phyloP scores from a whole-genome alignment of 768 basidiomycete genomes.

The Phaeotremella skinneri region DNA sequence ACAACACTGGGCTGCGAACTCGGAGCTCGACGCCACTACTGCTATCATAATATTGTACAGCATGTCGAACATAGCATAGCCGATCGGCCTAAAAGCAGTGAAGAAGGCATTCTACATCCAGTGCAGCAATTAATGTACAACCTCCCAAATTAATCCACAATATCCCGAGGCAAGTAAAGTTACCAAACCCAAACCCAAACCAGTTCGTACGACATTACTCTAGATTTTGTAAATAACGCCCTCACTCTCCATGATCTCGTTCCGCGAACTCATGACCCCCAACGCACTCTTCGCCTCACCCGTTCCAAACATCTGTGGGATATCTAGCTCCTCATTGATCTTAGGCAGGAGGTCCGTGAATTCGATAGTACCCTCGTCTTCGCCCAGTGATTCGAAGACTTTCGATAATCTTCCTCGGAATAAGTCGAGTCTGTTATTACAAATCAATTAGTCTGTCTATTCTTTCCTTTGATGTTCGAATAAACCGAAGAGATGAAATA shows the following conservation, averaged over 20 bases:
- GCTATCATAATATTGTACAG: too few species aligned
- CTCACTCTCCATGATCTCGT: constrained; percentile 85
- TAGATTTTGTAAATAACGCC: constrained; percentile 67
- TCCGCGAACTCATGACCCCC: constrained; percentile 67
- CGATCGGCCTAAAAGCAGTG: too few species aligned
- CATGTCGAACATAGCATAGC: too few species aligned
- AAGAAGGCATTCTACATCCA: too few species aligned
- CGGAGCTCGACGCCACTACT: too few species aligned
- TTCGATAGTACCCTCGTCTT: constrained; percentile 74
- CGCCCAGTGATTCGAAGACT: constrained; percentile 62
- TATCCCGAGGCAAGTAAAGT: too few species aligned
- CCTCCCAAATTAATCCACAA: not conserved
- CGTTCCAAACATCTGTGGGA: constrained; percentile 70
- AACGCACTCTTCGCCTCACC: constrained; percentile 74
- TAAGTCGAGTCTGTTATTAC: constrained; percentile 71
- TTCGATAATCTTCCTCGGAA: constrained; percentile 77
- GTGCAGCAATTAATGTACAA: too few species aligned
- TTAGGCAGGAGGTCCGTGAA: constrained; percentile 66
- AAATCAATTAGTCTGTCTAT: constrained; percentile 5
- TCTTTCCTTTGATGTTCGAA: not conserved
- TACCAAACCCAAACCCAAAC: not conserved
- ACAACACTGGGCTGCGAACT: too few species aligned
- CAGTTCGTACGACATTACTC: not conserved
- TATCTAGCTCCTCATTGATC: constrained; percentile 72
- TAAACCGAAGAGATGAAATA: too few species aligned